Evolutionary conservation across 495 filamentous ascomycete species (phyloP).

Genomic region (Pseudomonodictys pantanalensis): DNA sequence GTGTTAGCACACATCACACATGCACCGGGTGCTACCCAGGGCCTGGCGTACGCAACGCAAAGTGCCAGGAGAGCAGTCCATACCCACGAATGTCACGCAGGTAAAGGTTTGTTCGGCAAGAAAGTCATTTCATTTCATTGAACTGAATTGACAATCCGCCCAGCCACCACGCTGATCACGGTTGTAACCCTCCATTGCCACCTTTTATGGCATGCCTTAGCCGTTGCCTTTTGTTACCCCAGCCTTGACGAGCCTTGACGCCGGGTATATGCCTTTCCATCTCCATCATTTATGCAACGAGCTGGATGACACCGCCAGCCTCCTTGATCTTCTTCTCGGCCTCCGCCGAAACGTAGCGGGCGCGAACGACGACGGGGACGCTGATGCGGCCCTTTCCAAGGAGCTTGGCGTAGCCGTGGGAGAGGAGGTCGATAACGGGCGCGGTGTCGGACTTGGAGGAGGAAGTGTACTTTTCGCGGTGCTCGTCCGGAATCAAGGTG

Average conservation of each 20-base stretch:
- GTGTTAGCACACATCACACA: no score
- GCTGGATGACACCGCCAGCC: constrained; percentile 84
- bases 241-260: background rate
- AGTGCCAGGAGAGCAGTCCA: no score
- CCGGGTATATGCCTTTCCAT: background rate
- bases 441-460: constrained; percentile 65
- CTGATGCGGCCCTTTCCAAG: constrained; percentile 87
- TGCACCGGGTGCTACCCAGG: no score
- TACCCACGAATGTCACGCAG: no score
- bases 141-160: constrained; percentile 29
- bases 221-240: background rate
- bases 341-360: constrained; percentile 80
- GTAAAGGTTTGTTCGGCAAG: constrained; percentile 39
- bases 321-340: constrained; percentile 95
- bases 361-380: constrained; percentile 82
- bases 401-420: constrained; percentile 89
- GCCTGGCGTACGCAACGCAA: no score
- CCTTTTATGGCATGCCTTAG: background rate
- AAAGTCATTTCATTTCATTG: constrained; percentile 29
- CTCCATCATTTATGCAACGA: constrained; percentile 67
- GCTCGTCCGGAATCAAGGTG: constrained; percentile 76
- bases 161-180: constrained; percentile 40
- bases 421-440: constrained; percentile 87
- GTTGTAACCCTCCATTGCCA: background rate
- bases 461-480: constrained; percentile 76